Conservation (phyloP, 371 early-diverging fungal genomes). For the Gilbertella persicaria region DNA sequence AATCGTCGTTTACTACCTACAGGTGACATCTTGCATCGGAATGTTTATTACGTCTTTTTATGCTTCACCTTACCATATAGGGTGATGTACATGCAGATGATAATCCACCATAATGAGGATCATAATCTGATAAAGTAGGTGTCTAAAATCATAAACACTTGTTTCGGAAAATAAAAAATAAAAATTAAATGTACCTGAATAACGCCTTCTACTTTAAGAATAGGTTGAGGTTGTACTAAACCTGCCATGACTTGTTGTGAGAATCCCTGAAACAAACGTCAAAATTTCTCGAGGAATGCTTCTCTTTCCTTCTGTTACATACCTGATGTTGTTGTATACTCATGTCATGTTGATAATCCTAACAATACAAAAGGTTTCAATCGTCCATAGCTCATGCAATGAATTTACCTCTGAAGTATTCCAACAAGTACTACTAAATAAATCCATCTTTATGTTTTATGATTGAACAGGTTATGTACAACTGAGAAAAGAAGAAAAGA, state of each 20-base stretch:
- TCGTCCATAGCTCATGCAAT: background rate
- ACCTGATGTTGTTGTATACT: slow-evolving; percentile 9
- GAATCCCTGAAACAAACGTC: background rate
- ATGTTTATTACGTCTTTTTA: background rate
- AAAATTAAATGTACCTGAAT: slow-evolving; percentile 17
- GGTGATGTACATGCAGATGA: slow-evolving; percentile 14
- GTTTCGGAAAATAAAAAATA: background rate
- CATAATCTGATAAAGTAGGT: slow-evolving; percentile 15
- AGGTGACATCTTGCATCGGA: slow-evolving; percentile 10
- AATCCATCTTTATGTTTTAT: background rate
- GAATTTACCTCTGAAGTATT: background rate
- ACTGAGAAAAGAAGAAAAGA: too few species aligned
- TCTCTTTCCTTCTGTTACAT: background rate
- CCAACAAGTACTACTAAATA: background rate
- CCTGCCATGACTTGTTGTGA: slow-evolving; percentile 9
- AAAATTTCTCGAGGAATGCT: background rate
- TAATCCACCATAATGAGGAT: slow-evolving; percentile 14
- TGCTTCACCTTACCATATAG: slow-evolving; percentile 2
- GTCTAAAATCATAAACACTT: slow-evolving; percentile 2
- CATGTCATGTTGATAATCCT: slow-evolving; percentile 3
- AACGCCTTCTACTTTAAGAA: slow-evolving; percentile 16
- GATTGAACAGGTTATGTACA: too few species aligned
- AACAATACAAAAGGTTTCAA: background rate
- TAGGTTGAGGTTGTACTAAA: slow-evolving; percentile 15
- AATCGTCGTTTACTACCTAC: slow-evolving; percentile 20